phyloP scores from a whole-genome alignment of 306 rosid species.

The Cucurbita moschata region DNA sequence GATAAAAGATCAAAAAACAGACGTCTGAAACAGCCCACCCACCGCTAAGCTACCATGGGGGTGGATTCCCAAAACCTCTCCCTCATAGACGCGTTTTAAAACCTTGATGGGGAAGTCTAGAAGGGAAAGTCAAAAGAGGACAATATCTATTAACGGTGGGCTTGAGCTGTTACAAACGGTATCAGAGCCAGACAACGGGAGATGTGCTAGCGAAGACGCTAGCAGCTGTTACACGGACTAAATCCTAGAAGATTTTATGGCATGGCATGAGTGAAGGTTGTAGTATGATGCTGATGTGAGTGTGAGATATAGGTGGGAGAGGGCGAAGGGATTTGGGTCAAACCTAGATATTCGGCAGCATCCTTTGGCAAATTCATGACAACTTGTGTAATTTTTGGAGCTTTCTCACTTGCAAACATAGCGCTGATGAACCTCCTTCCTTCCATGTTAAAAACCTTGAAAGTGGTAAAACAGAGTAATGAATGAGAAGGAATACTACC shows the following conservation, averaged over 20 bases:
- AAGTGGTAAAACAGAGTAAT: slow-evolving; percentile 9
- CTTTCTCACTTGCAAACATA: slow-evolving; percentile 60
- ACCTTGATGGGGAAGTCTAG: no score
- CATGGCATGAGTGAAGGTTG: background rate
- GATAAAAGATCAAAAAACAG: no score
- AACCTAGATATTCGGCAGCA: slow-evolving; percentile 82
- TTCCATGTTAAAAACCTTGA: slow-evolving; percentile 84
- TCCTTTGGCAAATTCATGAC: slow-evolving; percentile 95
- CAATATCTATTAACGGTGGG: no score
- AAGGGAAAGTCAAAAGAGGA: no score
- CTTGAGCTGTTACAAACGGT: no score
- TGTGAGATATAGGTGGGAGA: background rate
- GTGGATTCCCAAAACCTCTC: no score
- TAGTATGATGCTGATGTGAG: background rate
- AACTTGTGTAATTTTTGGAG: slow-evolving; percentile 67
- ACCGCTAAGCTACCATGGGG: no score
- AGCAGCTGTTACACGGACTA: no score
- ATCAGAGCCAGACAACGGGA: no score
- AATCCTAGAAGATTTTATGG: background rate
- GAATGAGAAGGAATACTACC: background rate
- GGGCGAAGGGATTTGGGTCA: background rate
- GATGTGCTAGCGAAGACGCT: no score
- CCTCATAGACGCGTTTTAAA: no score
- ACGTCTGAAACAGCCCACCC: no score
- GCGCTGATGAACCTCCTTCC: slow-evolving; percentile 91